Base-by-base conservation (phyloP, 768 basidiomycete species). In the Boletus sp. region DNA sequence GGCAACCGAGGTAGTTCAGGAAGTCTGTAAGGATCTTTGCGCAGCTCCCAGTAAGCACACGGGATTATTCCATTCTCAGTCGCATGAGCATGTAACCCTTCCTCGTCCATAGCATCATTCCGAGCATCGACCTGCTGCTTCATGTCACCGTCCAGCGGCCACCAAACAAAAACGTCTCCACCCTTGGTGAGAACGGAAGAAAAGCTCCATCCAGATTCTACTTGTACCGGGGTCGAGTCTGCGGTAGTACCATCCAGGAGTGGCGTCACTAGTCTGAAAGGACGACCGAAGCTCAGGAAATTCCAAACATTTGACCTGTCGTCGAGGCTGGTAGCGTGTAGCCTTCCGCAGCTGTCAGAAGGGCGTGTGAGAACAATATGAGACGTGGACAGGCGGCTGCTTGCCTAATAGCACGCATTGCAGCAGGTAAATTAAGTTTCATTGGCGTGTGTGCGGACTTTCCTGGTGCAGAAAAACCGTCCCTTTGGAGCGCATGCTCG, bases 181-280 rank as follows among this genome's bases (percentile, higher is more conserved):
- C 79, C 77, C 57, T 78, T 76, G 9, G 86, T 89, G 63, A 96
- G 83, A 32, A 87, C 76, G 11, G 85, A 81, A n/a, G 87, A 87
- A 70, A 89, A 90, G 14, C 65, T 58, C 93, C 93, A 94, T 42
- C 93, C 92, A 62, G 89, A 87, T 67, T 87, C 87, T 37, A 92
- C 79, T 68, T 89, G 89, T 2, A 70, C 59, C 41, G 85, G 80
- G 4, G 72, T 74, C 33, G 86, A 72, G 28, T 83, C 70, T 2
- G 76, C 66, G 15, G 82, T 78, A 1, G 75, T 73, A 10, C 69
- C 72, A 58, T 77, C 75, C 50, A 80, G 58, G 35, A 73, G 68
- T 0, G 73, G 64, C 0, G 77, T 74, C 15, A 65, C 54, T 39
- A 93, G 75, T 42, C 77, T 76, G 75, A 89, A 89, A 2, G 92